phyloP scores from a whole-genome alignment of 306 rosid species.

The Pueraria montana region DNA sequence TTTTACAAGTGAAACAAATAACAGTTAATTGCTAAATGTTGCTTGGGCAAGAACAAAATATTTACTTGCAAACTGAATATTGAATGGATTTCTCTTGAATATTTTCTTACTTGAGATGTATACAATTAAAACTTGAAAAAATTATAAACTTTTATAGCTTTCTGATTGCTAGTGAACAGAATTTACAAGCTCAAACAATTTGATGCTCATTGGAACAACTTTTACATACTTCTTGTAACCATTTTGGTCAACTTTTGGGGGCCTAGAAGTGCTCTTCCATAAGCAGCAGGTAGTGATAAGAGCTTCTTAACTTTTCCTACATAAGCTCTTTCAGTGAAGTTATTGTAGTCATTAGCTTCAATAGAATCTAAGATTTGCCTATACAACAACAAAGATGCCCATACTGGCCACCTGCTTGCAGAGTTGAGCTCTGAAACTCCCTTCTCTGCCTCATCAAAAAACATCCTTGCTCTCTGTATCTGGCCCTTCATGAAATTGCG shows the following conservation, averaged over 20 bases:
- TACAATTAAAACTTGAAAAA: constrained; percentile 31
- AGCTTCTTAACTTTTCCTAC: constrained; percentile 83
- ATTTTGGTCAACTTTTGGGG: constrained; percentile 61
- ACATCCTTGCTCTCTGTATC: constrained; percentile 88
- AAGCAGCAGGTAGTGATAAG: constrained; percentile 77
- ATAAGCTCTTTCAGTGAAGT: constrained; percentile 89
- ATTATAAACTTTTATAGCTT: constrained; percentile 33
- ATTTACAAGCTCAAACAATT: constrained; percentile 39
- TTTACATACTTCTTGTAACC: constrained; percentile 50
- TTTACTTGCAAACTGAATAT: constrained; percentile 21
- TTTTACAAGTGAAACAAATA: background rate
- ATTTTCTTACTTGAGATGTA: constrained; percentile 25
- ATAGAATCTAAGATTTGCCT: constrained; percentile 87
- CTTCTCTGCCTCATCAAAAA: constrained; percentile 92
- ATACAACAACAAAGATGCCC: constrained; percentile 86
- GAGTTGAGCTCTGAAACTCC: constrained; percentile 81
- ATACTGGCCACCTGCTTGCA: constrained; percentile 97
- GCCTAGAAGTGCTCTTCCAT: constrained; percentile 69
- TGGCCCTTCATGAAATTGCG: constrained; percentile 89
- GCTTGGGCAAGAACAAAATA: background rate
- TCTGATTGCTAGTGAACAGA: constrained; percentile 26
- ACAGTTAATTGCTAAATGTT: background rate
- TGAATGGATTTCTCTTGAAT: constrained; percentile 25
- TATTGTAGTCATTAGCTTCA: constrained; percentile 95
- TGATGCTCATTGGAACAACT: constrained; percentile 21